These are phyloP conservation scores for Sonneratia caseolaris DNA, from an alignment of 345 rosid species.

Conservation along the genomic window DNA sequence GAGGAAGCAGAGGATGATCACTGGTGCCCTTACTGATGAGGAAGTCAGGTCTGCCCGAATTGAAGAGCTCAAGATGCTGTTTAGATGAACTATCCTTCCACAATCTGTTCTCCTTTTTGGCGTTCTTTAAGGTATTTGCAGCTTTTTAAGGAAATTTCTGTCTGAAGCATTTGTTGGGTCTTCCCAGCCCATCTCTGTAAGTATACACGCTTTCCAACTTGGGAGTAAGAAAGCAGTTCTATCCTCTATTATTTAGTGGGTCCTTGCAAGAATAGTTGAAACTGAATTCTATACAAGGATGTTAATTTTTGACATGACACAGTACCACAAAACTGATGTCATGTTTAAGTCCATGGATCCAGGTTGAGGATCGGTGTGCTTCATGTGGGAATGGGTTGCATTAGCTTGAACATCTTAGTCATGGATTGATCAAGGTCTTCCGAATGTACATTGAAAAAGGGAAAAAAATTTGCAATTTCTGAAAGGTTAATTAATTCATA, in stretches of 20 bases:
- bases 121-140: not conserved
- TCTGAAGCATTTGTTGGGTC: not conserved
- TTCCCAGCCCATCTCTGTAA: not conserved
- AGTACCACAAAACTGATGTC: no score
- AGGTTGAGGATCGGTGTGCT: no score
- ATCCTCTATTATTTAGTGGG: no score
- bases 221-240: not conserved
- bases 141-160: not conserved
- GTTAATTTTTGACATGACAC: no score
- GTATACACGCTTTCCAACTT: not conserved
- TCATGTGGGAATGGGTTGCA: no score
- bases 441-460: no score
- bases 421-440: no score
- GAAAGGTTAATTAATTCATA: no score
- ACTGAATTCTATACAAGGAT: not conserved
- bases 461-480: no score
- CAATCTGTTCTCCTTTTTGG: not conserved
- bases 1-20: conserved; percentile 53
- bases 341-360: no score
- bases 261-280: not conserved
- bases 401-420: no score
- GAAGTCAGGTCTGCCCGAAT: conserved; percentile 56
- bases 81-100: conserved; percentile 19
- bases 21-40: conserved; percentile 58
- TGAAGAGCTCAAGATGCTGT: conserved; percentile 62